Conservation (phyloP, 176 grass and related monocot species). For the Carex kokanica region DNA sequence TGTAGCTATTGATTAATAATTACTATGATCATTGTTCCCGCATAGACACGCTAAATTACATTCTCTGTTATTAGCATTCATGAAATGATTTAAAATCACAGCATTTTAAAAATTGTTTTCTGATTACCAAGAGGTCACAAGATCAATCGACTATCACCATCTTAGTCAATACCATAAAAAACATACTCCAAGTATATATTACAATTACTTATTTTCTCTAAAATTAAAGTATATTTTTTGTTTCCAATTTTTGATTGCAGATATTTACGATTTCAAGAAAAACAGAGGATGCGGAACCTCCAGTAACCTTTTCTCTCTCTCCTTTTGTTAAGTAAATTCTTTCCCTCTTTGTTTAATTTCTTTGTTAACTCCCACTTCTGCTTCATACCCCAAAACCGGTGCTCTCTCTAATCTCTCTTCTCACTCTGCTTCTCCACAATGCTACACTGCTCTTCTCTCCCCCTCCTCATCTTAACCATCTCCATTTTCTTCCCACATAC, state of each 20-base stretch:
- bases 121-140: not conserved
- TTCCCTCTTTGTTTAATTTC: constrained; percentile 1
- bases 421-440: constrained; percentile 3
- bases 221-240: not conserved
- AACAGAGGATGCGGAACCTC: not conserved
- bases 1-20: not conserved
- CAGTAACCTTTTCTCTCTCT: constrained; percentile 13
- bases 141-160: not conserved
- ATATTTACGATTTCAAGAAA: not conserved
- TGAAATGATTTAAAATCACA: not conserved
- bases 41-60: constrained; percentile 7
- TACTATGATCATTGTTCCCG: constrained; percentile 1
- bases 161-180: not conserved
- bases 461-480: constrained; percentile 18
- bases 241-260: not conserved
- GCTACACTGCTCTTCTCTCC: constrained; percentile 19
- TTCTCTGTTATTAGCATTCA: not conserved
- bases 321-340: constrained; percentile 27
- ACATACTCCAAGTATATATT: not conserved
- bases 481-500: constrained; percentile 6
- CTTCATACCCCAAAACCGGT: not conserved
- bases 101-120: not conserved
- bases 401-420: not conserved
- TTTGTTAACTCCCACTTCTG: constrained; percentile 9
- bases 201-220: not conserved